Conservation (phyloP, 345 rosid genomes). For the Pistacia vera region DNA sequence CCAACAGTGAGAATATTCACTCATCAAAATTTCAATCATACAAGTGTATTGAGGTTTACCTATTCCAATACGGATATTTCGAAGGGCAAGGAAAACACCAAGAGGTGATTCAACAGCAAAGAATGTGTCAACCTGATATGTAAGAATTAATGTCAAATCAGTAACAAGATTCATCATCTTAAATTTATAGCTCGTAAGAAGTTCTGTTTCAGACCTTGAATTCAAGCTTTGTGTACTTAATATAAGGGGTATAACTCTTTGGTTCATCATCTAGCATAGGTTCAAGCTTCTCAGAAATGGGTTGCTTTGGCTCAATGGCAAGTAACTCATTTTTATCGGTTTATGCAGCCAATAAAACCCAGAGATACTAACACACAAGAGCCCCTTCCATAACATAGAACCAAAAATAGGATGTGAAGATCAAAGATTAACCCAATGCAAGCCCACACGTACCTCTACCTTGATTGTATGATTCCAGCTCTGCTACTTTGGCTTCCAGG, state of each 20-base stretch:
- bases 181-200: neutral
- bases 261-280: conserved; percentile 33
- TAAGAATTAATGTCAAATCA: conserved; percentile 21
- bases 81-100: conserved; percentile 95
- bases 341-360: conserved; percentile 23
- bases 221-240: conserved; percentile 88
- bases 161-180: neutral
- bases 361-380: neutral
- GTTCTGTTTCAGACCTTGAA: conserved; percentile 56
- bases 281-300: conserved; percentile 34
- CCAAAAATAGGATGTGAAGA: conserved; percentile 9
- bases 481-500: conserved; percentile 66
- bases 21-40: neutral
- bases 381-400: conserved; percentile 1
- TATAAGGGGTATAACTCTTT: conserved; percentile 71
- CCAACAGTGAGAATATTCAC: neutral
- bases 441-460: conserved; percentile 30
- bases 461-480: conserved; percentile 49
- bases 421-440: conserved; percentile 28
- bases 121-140: conserved; percentile 87
- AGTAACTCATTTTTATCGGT: conserved; percentile 44
- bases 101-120: conserved; percentile 99
- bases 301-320: conserved; percentile 27
- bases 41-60: conserved; percentile 45
- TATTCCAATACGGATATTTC: conserved; percentile 85